Evolutionary conservation across 495 filamentous ascomycete genomes (phyloP).

Genomic region (Sabuloglossum arenarium): DNA sequence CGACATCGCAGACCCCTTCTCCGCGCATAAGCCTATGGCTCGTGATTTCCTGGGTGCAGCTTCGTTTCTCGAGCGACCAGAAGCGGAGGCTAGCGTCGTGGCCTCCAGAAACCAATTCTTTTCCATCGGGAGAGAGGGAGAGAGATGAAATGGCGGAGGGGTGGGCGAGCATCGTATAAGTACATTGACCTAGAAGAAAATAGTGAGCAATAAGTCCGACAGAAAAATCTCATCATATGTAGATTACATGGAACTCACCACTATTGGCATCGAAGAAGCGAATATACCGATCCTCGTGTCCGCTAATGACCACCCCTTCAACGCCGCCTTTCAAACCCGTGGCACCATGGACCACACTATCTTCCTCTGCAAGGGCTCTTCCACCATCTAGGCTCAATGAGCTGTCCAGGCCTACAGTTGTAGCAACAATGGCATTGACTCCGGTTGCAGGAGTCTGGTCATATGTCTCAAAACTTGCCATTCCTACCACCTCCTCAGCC

Average conservation of each 20-base stretch:
- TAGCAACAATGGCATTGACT: slow-evolving; percentile 83
- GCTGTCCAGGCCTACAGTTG: slow-evolving; percentile 51
- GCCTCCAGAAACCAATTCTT: slow-evolving; percentile 86
- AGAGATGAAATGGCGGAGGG: slow-evolving; percentile 79
- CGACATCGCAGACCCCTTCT: slow-evolving; percentile 79
- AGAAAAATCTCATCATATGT: not conserved
- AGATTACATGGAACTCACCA: slow-evolving; percentile 39
- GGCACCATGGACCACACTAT: slow-evolving; percentile 48
- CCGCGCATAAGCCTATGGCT: slow-evolving; percentile 80
- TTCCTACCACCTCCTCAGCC: slow-evolving; percentile 75
- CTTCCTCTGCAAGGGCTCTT: slow-evolving; percentile 39
- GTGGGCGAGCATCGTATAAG: slow-evolving; percentile 95
- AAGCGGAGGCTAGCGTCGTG: slow-evolving; percentile 90
- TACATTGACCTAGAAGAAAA: slow-evolving; percentile 65
- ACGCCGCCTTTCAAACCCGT: slow-evolving; percentile 69
- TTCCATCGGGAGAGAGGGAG: slow-evolving; percentile 74
- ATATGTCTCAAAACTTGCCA: slow-evolving; percentile 86
- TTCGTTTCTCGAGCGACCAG: slow-evolving; percentile 91
- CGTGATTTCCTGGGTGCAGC: slow-evolving; percentile 84
- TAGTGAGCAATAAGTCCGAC: not conserved
- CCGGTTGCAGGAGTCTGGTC: slow-evolving; percentile 64
- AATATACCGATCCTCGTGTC: slow-evolving; percentile 88
- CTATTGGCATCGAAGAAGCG: slow-evolving; percentile 96
- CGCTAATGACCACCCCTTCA: slow-evolving; percentile 81
- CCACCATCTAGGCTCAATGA: slow-evolving; percentile 37